A percentile compares a stretch with the other conserved stretches of the same genome.
phyloP scores from a whole-genome alignment of 805 yeast species.

The Cyberlindnera lachancei region DNA sequence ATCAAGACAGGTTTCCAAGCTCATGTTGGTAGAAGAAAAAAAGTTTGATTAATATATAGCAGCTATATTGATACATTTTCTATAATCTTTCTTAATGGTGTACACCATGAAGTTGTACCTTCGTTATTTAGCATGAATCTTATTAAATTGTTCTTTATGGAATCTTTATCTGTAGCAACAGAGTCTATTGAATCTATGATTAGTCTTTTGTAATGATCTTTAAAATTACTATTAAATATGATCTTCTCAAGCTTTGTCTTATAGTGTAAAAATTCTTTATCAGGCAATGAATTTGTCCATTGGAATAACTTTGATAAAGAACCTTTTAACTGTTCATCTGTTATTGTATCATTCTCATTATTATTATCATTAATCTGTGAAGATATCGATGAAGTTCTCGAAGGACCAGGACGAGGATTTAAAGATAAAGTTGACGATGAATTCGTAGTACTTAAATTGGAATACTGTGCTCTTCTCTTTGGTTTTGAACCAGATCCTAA shows the following conservation, averaged over 20 bases:
- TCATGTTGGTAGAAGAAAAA: conserved; percentile 86
- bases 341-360: too few relatives aligned
- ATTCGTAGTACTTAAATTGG: too few relatives aligned
- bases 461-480: too few relatives aligned
- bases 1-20: conserved; percentile 99
- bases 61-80: conserved; percentile 23
- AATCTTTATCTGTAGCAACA: conserved; percentile 18
- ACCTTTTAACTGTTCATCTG: conserved; percentile 15
- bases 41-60: conserved; percentile 21
- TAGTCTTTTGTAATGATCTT: too few relatives aligned
- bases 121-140: conserved; percentile 51
- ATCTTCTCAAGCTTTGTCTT: conserved; percentile 34
- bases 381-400: too few relatives aligned
- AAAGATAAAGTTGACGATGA: too few relatives aligned
- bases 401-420: too few relatives aligned
- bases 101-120: conserved; percentile 59
- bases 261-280: conserved; percentile 37
- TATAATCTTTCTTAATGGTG: conserved; percentile 52
- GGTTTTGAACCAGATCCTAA: not conserved
- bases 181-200: too few relatives aligned
- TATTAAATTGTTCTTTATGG: conserved; percentile 30
- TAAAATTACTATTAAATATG: too few relatives aligned
- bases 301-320: conserved; percentile 22
- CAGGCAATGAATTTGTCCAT: conserved; percentile 27
- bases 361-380: too few relatives aligned